Base-by-base conservation (phyloP, 1,284 basidiomycete species). In the Rhodotorula glutinis region DNA sequence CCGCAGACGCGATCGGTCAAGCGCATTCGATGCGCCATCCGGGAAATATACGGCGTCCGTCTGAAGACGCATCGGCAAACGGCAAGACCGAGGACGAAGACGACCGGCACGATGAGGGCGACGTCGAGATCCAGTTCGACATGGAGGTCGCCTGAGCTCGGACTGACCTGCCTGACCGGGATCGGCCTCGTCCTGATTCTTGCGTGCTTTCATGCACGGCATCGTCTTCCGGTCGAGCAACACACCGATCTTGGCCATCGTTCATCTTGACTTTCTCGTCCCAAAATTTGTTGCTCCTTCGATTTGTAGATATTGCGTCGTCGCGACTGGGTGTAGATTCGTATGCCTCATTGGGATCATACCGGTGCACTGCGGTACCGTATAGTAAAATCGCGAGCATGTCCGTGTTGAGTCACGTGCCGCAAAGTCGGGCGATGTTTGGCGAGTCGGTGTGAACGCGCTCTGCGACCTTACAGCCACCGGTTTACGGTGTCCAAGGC, bases 101-200 rank as follows among this genome's bases (percentile, higher is more conserved):
- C 1, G 65, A 51, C 3, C n/a, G 19, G 17, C 62, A 57, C 16
- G 53, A 43, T 13, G 57, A n/a, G 13, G 56, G 10, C 2, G 69
- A 60, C 25, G 69, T 67, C 30, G 63, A 57, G 44, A 70, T 67
- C 40, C 69, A 70, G 60, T 70, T 70, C 33, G 66, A 67, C 23
- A 58, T 70, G 63, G 69, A 70, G 46, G 52, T 60, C 11, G 59
- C 62, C 23, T 60, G 44, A 52, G 33, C 25, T n/a, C 46, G 46
- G 16, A 2, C n/a, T n/a, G n/a, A n/a, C 17, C 46, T 25, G 46
- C n/a, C n/a, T 47, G 23, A 10, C 21, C n/a, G 13, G 9, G 23
- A 47, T 21, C 46, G 46, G 46, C 33, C 33, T 38, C 11, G 33
- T 11, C 11, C 11, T 7, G 33, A 38, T 5, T 11, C 33, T 38